A percentile compares a stretch with the other conserved stretches of the same genome.
Evolutionary conservation across 331 rosid species (phyloP).

Genomic region (Cucumis variabilis): DNA sequence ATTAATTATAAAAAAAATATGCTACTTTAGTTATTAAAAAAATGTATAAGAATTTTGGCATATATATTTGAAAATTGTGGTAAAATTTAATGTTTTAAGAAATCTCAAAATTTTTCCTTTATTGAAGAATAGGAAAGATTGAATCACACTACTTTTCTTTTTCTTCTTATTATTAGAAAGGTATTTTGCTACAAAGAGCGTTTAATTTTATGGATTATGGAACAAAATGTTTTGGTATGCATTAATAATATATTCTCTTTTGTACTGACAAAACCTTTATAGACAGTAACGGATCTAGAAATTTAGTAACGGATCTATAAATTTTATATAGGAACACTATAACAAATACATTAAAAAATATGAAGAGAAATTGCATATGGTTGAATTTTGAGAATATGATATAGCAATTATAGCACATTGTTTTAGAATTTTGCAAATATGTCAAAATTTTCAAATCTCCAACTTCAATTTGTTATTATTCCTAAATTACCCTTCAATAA

Average conservation of each 20-base stretch:
- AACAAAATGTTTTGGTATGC: background rate
- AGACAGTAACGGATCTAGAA: no score
- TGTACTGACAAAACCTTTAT: background rate
- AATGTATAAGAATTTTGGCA: background rate
- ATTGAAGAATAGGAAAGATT: background rate
- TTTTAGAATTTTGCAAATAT: no score
- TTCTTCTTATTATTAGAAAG: background rate
- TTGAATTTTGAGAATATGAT: no score
- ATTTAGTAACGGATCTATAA: no score
- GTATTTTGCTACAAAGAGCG: background rate
- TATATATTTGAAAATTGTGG: background rate
- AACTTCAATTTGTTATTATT: no score
- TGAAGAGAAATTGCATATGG: no score
- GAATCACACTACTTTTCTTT: background rate
- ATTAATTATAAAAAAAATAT: background rate
- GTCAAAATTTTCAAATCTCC: no score
- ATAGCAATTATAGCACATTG: no score
- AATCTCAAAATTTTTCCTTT: background rate
- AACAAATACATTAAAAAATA: no score
- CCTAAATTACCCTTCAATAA: no score
- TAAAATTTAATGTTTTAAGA: background rate
- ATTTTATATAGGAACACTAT: no score
- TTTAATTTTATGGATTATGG: slow-evolving; percentile 10
- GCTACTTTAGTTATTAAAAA: background rate
- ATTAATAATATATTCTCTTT: slow-evolving; percentile 10